Evolutionary conservation across 345 rosid genomes (phyloP), one percentile per base, ranked within the genome.

Genomic region (Carallia pectinifolia): DNA sequence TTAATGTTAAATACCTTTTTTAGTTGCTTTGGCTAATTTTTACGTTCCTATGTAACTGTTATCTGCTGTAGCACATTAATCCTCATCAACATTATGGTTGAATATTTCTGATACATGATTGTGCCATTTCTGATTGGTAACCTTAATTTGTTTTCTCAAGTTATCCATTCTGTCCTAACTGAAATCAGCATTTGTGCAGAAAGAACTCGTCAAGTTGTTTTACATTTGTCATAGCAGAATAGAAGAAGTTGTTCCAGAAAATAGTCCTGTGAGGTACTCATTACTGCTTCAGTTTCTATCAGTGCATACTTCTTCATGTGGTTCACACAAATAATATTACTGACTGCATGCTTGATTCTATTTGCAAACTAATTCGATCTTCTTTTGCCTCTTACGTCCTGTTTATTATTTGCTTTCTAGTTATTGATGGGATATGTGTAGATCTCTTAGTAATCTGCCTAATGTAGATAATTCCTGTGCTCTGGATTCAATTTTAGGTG

Each of bases 181-280:
- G 74, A 56, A 67, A 47, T 58, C 23, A 30, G 58, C 29, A 10
- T 71, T 40, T 33, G 4, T 82, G 84, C 86, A 90, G 98, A 87
- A 79, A 85, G 82, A 82, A 80, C 82, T 77, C 6, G 93, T 88
- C 38, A 83, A 80, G 79, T 89, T 94, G 40, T 85, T 86, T 69
- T 75, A 74, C 39, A 64, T 81, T n/a, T 91, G 98, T 73, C 97
- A 94, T 73, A 88, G 93, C 74, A 87, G 83, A 82, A 83, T 94
- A 88, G 92, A 86, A 64, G 93, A 89, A 70, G 77, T 91, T 64
- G 74, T 84, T 72, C 90, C 96, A 17, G 77, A 69, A 44, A 76
- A 81, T 63, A 62, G 83, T 65, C 64, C 53, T 6, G 90, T 87
- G 53, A 89, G 97, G 98, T 94, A 83, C 29, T 54, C 61, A 17